Evolutionary conservation across 163 green algal genomes (phyloP), one percentile per base, ranked within the genome.

Genomic region (Scenedesmus sp.): DNA sequence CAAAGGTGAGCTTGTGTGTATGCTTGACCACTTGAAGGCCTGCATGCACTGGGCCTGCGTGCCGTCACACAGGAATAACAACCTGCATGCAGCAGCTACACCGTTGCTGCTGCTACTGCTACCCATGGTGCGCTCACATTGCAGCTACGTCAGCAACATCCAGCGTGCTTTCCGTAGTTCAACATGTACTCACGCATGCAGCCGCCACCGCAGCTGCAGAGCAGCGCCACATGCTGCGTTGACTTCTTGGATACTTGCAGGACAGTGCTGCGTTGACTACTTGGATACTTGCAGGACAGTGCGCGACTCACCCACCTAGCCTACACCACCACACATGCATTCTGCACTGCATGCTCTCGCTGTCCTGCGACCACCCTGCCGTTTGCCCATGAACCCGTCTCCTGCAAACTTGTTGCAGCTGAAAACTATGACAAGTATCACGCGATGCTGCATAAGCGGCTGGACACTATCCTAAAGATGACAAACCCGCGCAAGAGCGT

Each of bases 391-490:
- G n/a, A 80, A 24, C 33, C 16, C 12, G 18, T 30, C 44, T 42
- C 70, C 70, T 80, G 70, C n/a, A 80, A 80, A 43, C n/a, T 80
- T 44, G 44, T n/a, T 92, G 89, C 93, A 96, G 94, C 92, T 46
- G 65, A 82, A 0, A 96, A 80, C 44, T 86, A 83, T 24, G 80
- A 92, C 30, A 79, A 95, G 26, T 97, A 97, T 72, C 93, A 97
- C 92, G 92, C 89, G 30, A 37, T 93, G 24, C 93, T 99, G 18
- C 94, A 97, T 89, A 88, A 88, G n/a, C 88, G 91, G 0, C 92
- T 99, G 30, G 95, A 98, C 83, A 49, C 73, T 1, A 93, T 97
- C 40, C 70, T 98, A 40, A 65, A 90, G 1, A n/a, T 87, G 6
- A 92, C 87, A 0, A n/a, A 87, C 10, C 96, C 97, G 1, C 81